Evolutionary conservation across 2,329 filamentous ascomycete species (phyloP).

Genomic region (Clonostachys sp.): DNA sequence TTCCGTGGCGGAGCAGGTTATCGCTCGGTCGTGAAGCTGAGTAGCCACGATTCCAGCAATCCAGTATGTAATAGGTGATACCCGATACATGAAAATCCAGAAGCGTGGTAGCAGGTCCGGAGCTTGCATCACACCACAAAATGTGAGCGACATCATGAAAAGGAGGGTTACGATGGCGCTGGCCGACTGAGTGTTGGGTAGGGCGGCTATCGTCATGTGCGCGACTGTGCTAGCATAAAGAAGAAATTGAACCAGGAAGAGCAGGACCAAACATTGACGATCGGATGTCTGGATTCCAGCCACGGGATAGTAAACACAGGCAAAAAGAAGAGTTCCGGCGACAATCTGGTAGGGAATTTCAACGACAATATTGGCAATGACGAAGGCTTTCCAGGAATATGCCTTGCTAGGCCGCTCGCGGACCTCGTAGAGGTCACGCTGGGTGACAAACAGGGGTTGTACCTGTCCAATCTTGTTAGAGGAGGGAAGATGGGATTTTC

Average conservation of each 20-base stretch:
- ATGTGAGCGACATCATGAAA: conserved; percentile 53
- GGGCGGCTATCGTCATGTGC: conserved; percentile 67
- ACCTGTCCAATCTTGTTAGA: conserved; percentile 34
- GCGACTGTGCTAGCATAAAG: conserved; percentile 70
- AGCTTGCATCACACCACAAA: conserved; percentile 60
- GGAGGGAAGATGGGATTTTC: conserved; percentile 29
- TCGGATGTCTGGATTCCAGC: conserved; percentile 41
- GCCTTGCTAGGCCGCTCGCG: conserved; percentile 70
- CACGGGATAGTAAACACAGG: conserved; percentile 65
- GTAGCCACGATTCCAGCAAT: conserved; percentile 65
- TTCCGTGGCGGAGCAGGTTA: conserved; percentile 52
- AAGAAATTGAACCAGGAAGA: conserved; percentile 62
- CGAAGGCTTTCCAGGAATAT: conserved; percentile 72
- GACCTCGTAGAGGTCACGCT: conserved; percentile 71
- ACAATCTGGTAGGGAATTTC: conserved; percentile 69
- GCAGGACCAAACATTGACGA: conserved; percentile 60
- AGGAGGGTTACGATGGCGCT: conserved; percentile 57
- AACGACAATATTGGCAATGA: conserved; percentile 66
- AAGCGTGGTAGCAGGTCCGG: conserved; percentile 59
- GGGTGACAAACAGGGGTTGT: conserved; percentile 72
- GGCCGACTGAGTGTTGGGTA: conserved; percentile 66
- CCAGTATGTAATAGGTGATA: conserved; percentile 64
- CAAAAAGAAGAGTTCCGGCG: conserved; percentile 58
- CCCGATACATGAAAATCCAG: conserved; percentile 73
- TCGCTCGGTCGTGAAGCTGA: conserved; percentile 49